Conservation (phyloP, 208 protist genomes). For the Crithidia acanthocephali region DNA sequence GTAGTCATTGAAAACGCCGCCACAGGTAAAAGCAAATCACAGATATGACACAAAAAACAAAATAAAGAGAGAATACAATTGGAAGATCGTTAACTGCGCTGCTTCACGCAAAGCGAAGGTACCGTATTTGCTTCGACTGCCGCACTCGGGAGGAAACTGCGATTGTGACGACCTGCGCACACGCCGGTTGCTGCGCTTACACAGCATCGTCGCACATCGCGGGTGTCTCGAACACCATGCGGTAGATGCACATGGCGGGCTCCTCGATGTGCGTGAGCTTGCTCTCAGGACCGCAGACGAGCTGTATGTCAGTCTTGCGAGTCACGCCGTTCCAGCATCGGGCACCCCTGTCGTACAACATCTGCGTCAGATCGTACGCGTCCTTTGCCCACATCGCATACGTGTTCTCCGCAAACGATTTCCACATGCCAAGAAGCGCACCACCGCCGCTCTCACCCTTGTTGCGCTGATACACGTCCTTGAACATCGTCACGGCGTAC, state of each 20-base stretch:
- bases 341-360: constrained; percentile 59
- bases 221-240: constrained; percentile 78
- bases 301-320: constrained; percentile 56
- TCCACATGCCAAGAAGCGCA: constrained; percentile 54
- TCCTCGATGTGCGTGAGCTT: constrained; percentile 60
- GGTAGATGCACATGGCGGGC: constrained; percentile 77
- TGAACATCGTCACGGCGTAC: constrained; percentile 65
- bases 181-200: too few species aligned
- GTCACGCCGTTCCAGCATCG: constrained; percentile 57
- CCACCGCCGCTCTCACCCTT: constrained; percentile 26
- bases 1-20: too few species aligned
- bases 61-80: too few species aligned
- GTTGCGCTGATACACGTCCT: constrained; percentile 43
- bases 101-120: too few species aligned
- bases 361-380: constrained; percentile 54
- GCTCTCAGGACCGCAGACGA: constrained; percentile 73
- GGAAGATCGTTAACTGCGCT: too few species aligned
- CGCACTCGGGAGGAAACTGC: too few species aligned
- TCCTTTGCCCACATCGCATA: constrained; percentile 72
- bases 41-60: too few species aligned
- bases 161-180: too few species aligned
- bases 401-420: constrained; percentile 65
- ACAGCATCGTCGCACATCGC: constrained; percentile 71
- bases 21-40: too few species aligned
- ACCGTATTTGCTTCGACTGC: background rate